These are phyloP conservation scores for Quercus dentata DNA, from an alignment of 306 rosid genomes.

Conservation along the genomic window DNA sequence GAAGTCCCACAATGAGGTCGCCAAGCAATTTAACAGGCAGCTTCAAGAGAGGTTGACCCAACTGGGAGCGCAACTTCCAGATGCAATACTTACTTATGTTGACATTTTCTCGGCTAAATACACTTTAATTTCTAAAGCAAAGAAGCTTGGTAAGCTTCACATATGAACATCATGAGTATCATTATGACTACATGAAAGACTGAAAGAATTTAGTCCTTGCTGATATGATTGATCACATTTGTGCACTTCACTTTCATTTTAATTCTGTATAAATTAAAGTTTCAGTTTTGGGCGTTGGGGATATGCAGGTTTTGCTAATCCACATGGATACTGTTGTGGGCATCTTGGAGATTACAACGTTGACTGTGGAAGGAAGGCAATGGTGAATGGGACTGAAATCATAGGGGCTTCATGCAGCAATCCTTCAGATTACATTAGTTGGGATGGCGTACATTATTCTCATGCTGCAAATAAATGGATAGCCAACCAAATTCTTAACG, in stretches of 20 bases:
- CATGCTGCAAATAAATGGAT: conserved; percentile 21
- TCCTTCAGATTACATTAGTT: conserved; percentile 12
- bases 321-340: conserved; percentile 27
- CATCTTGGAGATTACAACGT: conserved; percentile 6
- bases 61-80: conserved; percentile 4
- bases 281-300: not conserved
- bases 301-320: conserved; percentile 20
- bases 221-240: no score
- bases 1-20: conserved; percentile 20
- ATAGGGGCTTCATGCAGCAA: conserved; percentile 16
- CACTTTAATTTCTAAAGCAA: conserved; percentile 20
- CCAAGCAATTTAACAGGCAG: conserved; percentile 24
- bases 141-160: conserved; percentile 15
- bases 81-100: conserved; percentile 19
- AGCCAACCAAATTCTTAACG: conserved; percentile 13
- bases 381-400: conserved; percentile 8
- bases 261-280: not conserved
- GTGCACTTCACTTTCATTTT: not conserved
- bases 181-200: not conserved
- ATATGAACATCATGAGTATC: not conserved
- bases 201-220: not conserved
- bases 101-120: conserved; percentile 26
- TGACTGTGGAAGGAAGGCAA: conserved; percentile 20
- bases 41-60: conserved; percentile 7
- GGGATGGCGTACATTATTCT: conserved; percentile 27